Evolutionary conservation across 2,329 filamentous ascomycete genomes (phyloP), one percentile per base, ranked within the genome.

Genomic region (Neofusicoccum kwambonambiense): DNA sequence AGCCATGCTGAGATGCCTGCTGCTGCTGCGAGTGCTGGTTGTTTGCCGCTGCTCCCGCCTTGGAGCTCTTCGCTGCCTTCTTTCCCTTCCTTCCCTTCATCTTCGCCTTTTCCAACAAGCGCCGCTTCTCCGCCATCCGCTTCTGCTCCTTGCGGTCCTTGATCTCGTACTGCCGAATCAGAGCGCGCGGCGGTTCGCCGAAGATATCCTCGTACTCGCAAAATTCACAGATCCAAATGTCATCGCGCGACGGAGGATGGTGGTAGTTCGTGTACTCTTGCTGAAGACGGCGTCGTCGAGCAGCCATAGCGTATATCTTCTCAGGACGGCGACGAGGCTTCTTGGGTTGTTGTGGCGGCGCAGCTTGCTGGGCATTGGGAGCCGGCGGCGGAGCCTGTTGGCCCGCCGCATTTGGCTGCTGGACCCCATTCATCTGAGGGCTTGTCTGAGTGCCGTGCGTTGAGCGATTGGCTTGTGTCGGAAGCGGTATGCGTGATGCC

Each of bases 161-260:
- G 75, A 94, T 91, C 79, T 99, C 95, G 74, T 98, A 99, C 67
- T 93, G 88, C 45, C 91, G 87, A 68, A 98, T 96, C 63, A 99
- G 80, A 57, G 92, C 92, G 70, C 87, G 85, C 0, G 95, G 95
- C 2, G 91, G 91, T 61, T 85, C 85, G n/a, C 94, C 94, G 75
- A 97, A 98, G 57, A 99, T 97, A 61, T 88, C 87, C 78, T 98
- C 94, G 74, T 97, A 99, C 77, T 99, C 95, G 81, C 95, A 99
- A 75, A 98, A 98, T 73, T 97, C 92, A 79, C 95, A 99, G 52
- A 98, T 93, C 91, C 93, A 98, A 58, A 93, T 86, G 67, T 97
- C 91, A 69, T 92, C 90, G 1, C 81, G 75, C 17, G 79, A 81
- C 0, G 90, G 90, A 1, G 91, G 90, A 71, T 91, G 89, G 71